Evolutionary conservation across 1,284 basidiomycete genomes (phyloP).

Genomic region (Ganoderma meredithae): DNA sequence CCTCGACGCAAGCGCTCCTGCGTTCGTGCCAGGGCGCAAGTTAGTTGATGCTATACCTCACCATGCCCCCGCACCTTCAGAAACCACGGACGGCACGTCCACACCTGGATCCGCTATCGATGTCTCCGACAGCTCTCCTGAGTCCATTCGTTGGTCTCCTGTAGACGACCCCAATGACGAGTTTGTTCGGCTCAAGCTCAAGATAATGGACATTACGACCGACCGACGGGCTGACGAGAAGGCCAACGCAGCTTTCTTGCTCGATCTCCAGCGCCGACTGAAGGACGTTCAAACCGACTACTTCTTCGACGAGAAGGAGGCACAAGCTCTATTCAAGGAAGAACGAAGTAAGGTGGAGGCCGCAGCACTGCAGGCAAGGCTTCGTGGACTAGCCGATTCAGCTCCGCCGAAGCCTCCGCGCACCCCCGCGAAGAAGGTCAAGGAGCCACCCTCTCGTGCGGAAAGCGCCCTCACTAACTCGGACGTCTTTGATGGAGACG

Average conservation of each 20-base stretch:
- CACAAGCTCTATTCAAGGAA: slow-evolving; percentile 62
- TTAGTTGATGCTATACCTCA: not conserved
- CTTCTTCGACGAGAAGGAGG: slow-evolving; percentile 79
- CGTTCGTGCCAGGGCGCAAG: slow-evolving; percentile 45
- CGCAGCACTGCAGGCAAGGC: slow-evolving; percentile 57
- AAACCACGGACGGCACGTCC: slow-evolving; percentile 14
- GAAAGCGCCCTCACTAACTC: slow-evolving; percentile 18
- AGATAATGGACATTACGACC: slow-evolving; percentile 54
- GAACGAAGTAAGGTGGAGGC: slow-evolving; percentile 65
- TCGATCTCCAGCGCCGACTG: slow-evolving; percentile 61
- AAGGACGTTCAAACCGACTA: slow-evolving; percentile 69
- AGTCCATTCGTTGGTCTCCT: slow-evolving; percentile 41
- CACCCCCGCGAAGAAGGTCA: slow-evolving; percentile 10
- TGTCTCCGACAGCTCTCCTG: slow-evolving; percentile 25
- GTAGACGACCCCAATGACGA: slow-evolving; percentile 67
- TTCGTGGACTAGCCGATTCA: slow-evolving; percentile 49
- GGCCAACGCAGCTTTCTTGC: slow-evolving; percentile 50
- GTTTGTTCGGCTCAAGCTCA: slow-evolving; percentile 68
- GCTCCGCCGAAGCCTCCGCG: slow-evolving; percentile 16
- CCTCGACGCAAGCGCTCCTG: slow-evolving; percentile 45
- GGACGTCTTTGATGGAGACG: slow-evolving; percentile 63
- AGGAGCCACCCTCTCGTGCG: slow-evolving; percentile 26
- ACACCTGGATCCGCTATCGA: slow-evolving; percentile 16
- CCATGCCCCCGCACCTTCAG: slow-evolving; percentile 4
- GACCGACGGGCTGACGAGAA: slow-evolving; percentile 43